Evolutionary conservation across 306 rosid species (phyloP), one percentile per base, ranked within the genome.

Genomic region (Quercus variabilis): DNA sequence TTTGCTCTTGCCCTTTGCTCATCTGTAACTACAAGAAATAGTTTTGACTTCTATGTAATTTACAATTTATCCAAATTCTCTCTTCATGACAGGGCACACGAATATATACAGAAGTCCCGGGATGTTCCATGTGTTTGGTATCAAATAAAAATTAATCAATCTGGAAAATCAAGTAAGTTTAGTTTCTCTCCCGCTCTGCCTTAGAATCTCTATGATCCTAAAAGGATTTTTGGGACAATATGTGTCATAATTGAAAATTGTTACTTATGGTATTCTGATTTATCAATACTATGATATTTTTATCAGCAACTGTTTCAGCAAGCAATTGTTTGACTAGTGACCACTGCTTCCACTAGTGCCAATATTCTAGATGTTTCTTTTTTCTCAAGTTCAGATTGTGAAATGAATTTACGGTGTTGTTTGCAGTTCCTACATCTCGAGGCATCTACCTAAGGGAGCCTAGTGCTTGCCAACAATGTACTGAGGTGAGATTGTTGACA

Each of bases 371-470:
- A 19, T 19, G 38, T 67, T 35, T 67, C 18, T 67, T 33, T 67
- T n/a, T 19, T 38, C n/a, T 67, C 6, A 2, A 38, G 25, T 67
- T 73, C 49, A 54, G 30, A 19, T 55, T 68, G 77, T 38, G 51
- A 67, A 25, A 67, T 69, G 74, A 68, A 78, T 8, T 58, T 67
- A 23, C 26, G 13, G 54, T 12, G 54, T 55, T 63, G 20, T 83
- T 78, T 85, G 75, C 90, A 95, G 98, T 75, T 84, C 93, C 96
- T 76, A 85, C 83, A 54, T 83, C 91, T 71, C 90, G 98, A 46
- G 99, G 99, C 80, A 95, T 95, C 86, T 95, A 95, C 83, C 83
- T 95, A 55, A 91, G 99, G 86, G 98, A 95, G 91, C 89, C 93
- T 71, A 79, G 93, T 88, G 86, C 91, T 85, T 93, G 91, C 76